A percentile compares a stretch with the other conserved stretches of the same genome.
Evolutionary conservation across 129 eudicot genomes (phyloP).

Genomic region (Helichrysum umbraculigerum): DNA sequence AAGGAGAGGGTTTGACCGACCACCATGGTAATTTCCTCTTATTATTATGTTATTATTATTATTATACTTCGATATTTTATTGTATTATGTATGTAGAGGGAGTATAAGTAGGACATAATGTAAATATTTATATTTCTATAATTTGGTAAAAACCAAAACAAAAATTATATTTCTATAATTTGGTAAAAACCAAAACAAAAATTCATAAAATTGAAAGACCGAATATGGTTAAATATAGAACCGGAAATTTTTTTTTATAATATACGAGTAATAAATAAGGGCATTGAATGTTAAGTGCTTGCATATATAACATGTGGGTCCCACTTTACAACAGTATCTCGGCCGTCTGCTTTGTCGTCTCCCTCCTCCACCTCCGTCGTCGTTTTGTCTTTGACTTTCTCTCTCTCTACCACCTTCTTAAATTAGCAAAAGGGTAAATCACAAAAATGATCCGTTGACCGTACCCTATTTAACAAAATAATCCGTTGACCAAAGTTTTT

Average conservation of each 20-base stretch:
- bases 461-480: no score
- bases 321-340: slow-evolving; percentile 50
- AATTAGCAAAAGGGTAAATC: no score
- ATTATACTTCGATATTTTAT: no score
- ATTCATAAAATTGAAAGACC: background rate
- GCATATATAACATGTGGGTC: slow-evolving; percentile 24
- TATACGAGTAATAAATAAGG: no score
- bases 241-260: background rate
- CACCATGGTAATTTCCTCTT: no score
- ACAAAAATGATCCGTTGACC: no score
- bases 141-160: background rate
- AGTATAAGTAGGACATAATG: no score
- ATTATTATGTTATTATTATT: no score
- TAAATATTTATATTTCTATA: no score
- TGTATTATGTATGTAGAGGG: no score
- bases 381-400: slow-evolving; percentile 52
- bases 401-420: background rate
- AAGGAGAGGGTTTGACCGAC: no score
- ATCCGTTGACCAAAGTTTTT: no score
- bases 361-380: slow-evolving; percentile 59
- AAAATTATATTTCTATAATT: background rate
- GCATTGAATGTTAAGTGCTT: background rate
- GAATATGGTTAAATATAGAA: slow-evolving; percentile 20
- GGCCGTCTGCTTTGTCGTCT: slow-evolving; percentile 77
- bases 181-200: background rate